Base-by-base conservation (phyloP, 805 yeast species). In the Lipomyces spencermartinsiae region DNA sequence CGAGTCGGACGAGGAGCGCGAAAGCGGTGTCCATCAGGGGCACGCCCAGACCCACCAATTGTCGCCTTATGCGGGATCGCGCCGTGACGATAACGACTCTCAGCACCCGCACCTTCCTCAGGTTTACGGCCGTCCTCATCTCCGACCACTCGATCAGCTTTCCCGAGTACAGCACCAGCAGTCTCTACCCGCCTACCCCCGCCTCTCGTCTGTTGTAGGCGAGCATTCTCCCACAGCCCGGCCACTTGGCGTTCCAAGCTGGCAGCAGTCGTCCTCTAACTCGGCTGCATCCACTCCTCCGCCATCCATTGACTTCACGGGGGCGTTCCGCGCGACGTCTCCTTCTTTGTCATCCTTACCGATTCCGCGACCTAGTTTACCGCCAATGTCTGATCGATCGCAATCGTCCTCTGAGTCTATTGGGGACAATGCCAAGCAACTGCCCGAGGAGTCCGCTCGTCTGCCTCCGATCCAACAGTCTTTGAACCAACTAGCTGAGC, bases 281-380 rank as follows among this genome's bases (percentile, higher is more conserved):
- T n/a, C 34, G n/a, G 62, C 62, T 10, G 56, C 16, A n/a, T 39
- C 56, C 14, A 22, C 66, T 25, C 58, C 61, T 2, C 70, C 71
- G 14, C 69, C 72, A 4, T 39, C 72, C 9, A 78, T 81, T 59
- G 83, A 81, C 66, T 81, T 81, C 70, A 81, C 83, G 0, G 76
- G 80, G 16, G 77, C 81, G 67, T 81, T 78, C 67, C 66, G 74
- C 25, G 59, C 70, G 34, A 31, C 59, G 34, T 12, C 69, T 39
- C 54, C 66, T 39, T 35, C 58, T 58, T 43, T 67, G 63, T 56
- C 57, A 64, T 34, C 51, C 67, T 37, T 19, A 16, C 34, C 35
- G n/a, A 16, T 53, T n/a, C 34, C 56, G 16, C 29, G 56, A 16
- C 56, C 56, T 29, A 25, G 22, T 53, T 4, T 31, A 31, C 56